Base-by-base conservation (phyloP, 805 yeast genomes). In the Barnettozyma pratensis region DNA sequence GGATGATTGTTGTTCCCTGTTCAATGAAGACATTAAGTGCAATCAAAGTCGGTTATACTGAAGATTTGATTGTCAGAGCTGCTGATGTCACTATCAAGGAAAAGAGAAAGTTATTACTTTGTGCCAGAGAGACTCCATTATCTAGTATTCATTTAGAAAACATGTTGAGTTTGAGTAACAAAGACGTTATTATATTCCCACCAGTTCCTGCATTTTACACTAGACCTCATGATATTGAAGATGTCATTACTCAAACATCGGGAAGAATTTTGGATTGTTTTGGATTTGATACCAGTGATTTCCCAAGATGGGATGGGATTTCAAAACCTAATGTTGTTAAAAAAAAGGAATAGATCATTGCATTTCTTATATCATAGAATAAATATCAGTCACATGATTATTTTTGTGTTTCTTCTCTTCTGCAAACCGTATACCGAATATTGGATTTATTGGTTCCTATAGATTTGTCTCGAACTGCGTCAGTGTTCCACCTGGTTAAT, bases 1-100 rank as follows among this genome's bases (percentile, higher is more conserved):
- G 66, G 6, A 62, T 62, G 65, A 61, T 62, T 28, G 61, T 62
- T 11, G 64, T 56, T 6, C 66, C 66, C 3, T 62, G 65, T 43
- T 59, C 64, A 5, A 60, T 61, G 66, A 62, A 62, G 41, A 52
- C 66, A 7, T 51, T 62, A 37, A 58, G 64, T 10, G 60, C 63
- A 1, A 61, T 62, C 30, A 54, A 62, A 36, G 56, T 55, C 26
- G 65, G 66, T 5, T 61, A 50, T 40, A 61, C 64, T 5, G 64
- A 61, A 27, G 64, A 62, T 44, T 49, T 62, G 44, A 61, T 60
- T 11, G 53, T 54, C 3, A 49, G 66, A 40, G 65, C 66, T 6
- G 65, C 66, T 3, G 66, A 61, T 48, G 66, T 62, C 25, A 53
- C 64, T 1, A 50, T 62, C 36, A 62, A 62, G 39, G 65, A 62